These are phyloP conservation scores for Trametes gibbosa DNA, from an alignment of 768 basidiomycete genomes.

Conservation along the genomic window DNA sequence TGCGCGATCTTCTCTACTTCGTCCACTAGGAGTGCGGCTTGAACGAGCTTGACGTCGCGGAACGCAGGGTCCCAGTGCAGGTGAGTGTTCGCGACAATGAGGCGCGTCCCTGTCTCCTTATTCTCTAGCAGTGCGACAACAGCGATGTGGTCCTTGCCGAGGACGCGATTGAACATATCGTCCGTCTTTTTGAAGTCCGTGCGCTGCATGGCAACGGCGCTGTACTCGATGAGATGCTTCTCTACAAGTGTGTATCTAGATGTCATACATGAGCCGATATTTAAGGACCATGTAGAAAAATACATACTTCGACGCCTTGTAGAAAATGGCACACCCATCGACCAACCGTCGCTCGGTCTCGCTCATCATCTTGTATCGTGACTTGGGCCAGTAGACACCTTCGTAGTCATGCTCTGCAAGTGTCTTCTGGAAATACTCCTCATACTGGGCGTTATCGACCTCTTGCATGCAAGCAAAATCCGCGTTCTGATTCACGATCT, in stretches of 20 bases:
- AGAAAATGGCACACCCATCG: slow-evolving; percentile 97
- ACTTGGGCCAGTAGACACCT: slow-evolving; percentile 89
- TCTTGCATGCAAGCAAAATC: slow-evolving; percentile 97
- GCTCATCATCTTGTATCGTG: slow-evolving; percentile 90
- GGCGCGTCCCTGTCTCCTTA: slow-evolving; percentile 78
- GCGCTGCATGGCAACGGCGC: slow-evolving; percentile 86
- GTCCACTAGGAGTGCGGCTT: slow-evolving; percentile 87
- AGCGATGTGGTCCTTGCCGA: slow-evolving; percentile 92
- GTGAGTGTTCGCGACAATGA: slow-evolving; percentile 89
- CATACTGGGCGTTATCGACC: slow-evolving; percentile 88
- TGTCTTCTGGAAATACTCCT: slow-evolving; percentile 82
- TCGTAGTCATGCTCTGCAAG: slow-evolving; percentile 79
- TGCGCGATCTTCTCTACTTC: slow-evolving; percentile 88
- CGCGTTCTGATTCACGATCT: slow-evolving; percentile 75
- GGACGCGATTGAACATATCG: slow-evolving; percentile 99
- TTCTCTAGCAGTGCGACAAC: slow-evolving; percentile 86
- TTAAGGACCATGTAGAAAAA: not conserved
- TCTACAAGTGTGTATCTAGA: slow-evolving; percentile 84
- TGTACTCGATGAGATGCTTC: slow-evolving; percentile 92
- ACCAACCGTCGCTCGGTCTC: slow-evolving; percentile 82
- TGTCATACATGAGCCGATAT: not conserved
- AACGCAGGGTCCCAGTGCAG: slow-evolving; percentile 91
- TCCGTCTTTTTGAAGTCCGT: slow-evolving; percentile 96
- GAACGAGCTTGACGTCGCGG: slow-evolving; percentile 96
- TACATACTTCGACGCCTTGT: slow-evolving; percentile 81